Base-by-base conservation (phyloP, 2,329 filamentous ascomycete genomes). In the Trichoderma cornu-damae region DNA sequence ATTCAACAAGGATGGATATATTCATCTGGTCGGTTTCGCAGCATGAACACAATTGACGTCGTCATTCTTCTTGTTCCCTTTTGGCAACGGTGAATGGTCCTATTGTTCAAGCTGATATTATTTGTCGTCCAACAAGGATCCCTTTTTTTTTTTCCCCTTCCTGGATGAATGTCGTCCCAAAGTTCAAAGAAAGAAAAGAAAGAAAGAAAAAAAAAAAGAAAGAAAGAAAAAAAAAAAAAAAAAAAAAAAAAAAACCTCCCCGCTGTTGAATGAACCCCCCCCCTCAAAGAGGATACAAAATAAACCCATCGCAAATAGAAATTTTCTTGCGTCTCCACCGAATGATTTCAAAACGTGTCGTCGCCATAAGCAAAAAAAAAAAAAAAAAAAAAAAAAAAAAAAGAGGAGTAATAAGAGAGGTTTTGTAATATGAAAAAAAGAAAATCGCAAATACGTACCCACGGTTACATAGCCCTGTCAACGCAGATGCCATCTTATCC, bases 291-390 rank as follows among this genome's bases (percentile, higher is more conserved):
- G 32, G 38, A 32, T 32, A 54, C 35, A 30, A 30, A 22, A 30
- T 30, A 47, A 38, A 32, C n/a, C 42, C 42, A 55, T 16, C 32
- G 32, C 40, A 47, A 46, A 47, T 55, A 46, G 40, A 55, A n/a
- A n/a, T n/a, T 55, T 18, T 30, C 42, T 30, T 26, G 42, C 24
- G 52, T 55, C 52, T 47, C 52, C 52, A 55, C 52, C 32, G 16
- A 35, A 30, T 18, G 16, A 16, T n/a, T 38, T 47, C 52, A 35
- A 24, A 34, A 44, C 20, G 42, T n/a, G 52, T 46, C 40, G 30
- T 54, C 51, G 46, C 22, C 51, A 20, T 44, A 28, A 44, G 51
- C 51, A 46, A 30, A 11, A 30, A 12, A 14, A 26, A 32, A 22
- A 28, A 52, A 28, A 26, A 52, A 20, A 22, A 18, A 26, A n/a